Base-by-base conservation (phyloP, 2,329 filamentous ascomycete species). In the Stromatinia cepivora region DNA sequence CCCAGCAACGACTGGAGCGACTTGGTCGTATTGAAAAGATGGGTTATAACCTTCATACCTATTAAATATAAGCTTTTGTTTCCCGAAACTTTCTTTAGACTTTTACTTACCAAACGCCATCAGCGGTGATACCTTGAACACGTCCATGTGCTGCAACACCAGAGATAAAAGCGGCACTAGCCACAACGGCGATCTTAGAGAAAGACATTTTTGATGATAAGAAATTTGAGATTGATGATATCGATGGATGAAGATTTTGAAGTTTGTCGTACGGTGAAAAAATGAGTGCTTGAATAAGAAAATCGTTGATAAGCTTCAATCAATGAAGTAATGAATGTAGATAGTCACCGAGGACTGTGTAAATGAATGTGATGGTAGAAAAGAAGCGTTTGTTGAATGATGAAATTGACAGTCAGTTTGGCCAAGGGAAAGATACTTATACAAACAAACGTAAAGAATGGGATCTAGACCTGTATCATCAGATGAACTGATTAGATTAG, bases 1-100 rank as follows among this genome's bases (percentile, higher is more conserved):
- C 71, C 83, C 88, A 67, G 86, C 84, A 53, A 80, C 77, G n/a
- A 80, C 75, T 6, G 82, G 82, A 28, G 78, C 77, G 28, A 56
- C 57, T 20, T 39, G 36, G 0, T 50, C 20, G n/a, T 65, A 66
- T 39, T 69, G 59, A 11, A 69, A 65, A 31, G 52, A n/a, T 42
- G 67, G 67, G 39, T 58, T 42, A 22, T 69, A 69, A 48, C 67
- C 67, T 17, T 57, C 25, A 15, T 69, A 69, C 56, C 66, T 67
- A 17, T 52, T 36, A 15, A 64, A 39, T 48, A 20, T 52, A 52
- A 52, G 57, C 57, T 31, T 64, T 20, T 17, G 6, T 53, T 42
- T 48, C 2, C n/a, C 7, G 11, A 50, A 63, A 53, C n/a, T 36
- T 53, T 20, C 15, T 52, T 53, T 7, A n/a, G 25, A n/a, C 17